Evolutionary conservation across 2,329 filamentous ascomycete genomes (phyloP).

Genomic region (Penicillium digitatum): DNA sequence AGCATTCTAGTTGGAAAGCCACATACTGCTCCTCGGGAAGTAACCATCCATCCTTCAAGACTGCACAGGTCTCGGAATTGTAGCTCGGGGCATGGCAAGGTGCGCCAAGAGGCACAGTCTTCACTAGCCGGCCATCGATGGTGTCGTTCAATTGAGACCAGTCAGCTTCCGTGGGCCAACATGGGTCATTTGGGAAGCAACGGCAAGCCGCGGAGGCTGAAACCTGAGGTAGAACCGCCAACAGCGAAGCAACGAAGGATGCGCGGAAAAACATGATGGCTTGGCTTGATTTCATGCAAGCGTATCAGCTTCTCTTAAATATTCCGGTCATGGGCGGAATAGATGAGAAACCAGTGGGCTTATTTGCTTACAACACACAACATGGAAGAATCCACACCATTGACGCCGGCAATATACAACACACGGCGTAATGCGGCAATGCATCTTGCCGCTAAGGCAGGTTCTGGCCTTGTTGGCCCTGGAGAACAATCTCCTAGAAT

Average conservation of each 20-base stretch:
- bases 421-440: too few relatives aligned
- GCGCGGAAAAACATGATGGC: not conserved
- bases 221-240: not conserved
- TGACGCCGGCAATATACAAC: not conserved
- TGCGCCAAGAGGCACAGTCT: slow-evolving; percentile 51
- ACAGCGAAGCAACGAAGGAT: not conserved
- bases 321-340: not conserved
- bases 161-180: slow-evolving; percentile 49
- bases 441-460: not conserved
- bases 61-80: slow-evolving; percentile 44
- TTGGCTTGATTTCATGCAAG: not conserved
- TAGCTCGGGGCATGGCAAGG: slow-evolving; percentile 53
- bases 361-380: not conserved
- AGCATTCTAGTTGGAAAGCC: not conserved
- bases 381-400: not conserved
- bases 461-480: not conserved
- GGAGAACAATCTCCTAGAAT: not conserved
- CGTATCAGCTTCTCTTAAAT: not conserved
- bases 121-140: slow-evolving; percentile 50
- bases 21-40: slow-evolving; percentile 46
- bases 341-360: not conserved
- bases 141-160: slow-evolving; percentile 54
- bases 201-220: slow-evolving; percentile 34
- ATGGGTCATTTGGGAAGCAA: slow-evolving; percentile 51
- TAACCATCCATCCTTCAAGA: slow-evolving; percentile 45